Base-by-base conservation (phyloP, 2,329 filamentous ascomycete genomes). In the Didymella keratinophila region DNA sequence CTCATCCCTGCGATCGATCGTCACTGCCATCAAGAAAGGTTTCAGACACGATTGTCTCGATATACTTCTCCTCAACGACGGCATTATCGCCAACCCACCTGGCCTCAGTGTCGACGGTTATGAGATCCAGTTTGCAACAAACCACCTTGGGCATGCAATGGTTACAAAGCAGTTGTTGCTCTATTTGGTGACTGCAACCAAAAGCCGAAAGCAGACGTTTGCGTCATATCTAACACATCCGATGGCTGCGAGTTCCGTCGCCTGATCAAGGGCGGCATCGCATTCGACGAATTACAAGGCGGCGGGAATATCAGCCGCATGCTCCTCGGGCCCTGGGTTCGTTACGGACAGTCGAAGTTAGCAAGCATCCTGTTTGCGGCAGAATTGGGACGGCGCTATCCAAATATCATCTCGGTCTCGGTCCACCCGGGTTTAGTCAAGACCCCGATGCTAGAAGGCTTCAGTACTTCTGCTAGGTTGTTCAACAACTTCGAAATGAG, bases 261-360 rank as follows among this genome's bases (percentile, higher is more conserved):
- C 23, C 10, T 48, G 3, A 64, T 65, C 11, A n/a, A 37, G 20
- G 28, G 56, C 42, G 73, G 73, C 10, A 76, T 78, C 55, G 60
- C 67, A 7, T 78, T 76, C 63, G 64, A 68, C 27, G 69, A 71
- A 8, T 65, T 77, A 37, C 36, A 51, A 28, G 36, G 54, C 4
- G 70, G 71, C 9, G 71, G 63, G 59, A 39, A 49, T 59, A 63
- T 71, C 70, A 37, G 53, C 49, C 52, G 52, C 30, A 42, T 25
- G 18, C 9, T 62, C 39, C 12, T 69, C 48, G 74, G 75, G 5
- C 60, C 69, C 14, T 76, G 70, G 55, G 54, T 60, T 3, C 74
- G 80, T 10, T 83, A 84, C 66, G 79, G 78, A 4, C 78, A 81
- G 48, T 76, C 72, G 50, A 83, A 83, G 61, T 71, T 83, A 5